phyloP scores from a whole-genome alignment of 176 grass and related monocot genomes.

The Carex cristatella region DNA sequence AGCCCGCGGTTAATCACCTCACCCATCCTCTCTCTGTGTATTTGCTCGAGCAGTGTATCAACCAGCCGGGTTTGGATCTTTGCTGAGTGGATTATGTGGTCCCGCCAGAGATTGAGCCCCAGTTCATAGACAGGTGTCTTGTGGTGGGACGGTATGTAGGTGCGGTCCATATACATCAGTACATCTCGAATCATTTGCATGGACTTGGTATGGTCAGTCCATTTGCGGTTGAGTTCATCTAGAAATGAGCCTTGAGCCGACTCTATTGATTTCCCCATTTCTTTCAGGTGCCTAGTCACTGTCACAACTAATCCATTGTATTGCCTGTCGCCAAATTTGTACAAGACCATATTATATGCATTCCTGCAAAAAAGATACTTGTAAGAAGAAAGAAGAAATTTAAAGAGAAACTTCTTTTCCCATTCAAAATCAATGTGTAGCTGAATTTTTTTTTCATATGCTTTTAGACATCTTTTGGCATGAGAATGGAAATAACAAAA shows the following conservation, averaged over 20 bases:
- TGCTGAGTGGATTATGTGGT: conserved; percentile 42
- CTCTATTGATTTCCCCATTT: conserved; percentile 51
- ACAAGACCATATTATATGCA: conserved; percentile 73
- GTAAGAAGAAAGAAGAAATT: background rate
- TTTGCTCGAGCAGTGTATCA: conserved; percentile 57
- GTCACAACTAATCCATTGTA: conserved; percentile 50
- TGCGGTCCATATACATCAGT: conserved; percentile 83
- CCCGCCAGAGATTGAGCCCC: conserved; percentile 71
- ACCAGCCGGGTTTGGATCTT: conserved; percentile 50
- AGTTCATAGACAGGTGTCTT: conserved; percentile 70
- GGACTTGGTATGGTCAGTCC: conserved; percentile 67
- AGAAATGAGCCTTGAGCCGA: conserved; percentile 51
- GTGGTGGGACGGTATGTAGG: conserved; percentile 44
- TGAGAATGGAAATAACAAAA: background rate
- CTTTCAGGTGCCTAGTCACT: conserved; percentile 60
- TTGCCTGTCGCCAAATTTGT: conserved; percentile 59
- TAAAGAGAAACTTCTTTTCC: background rate
- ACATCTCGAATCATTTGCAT: conserved; percentile 83
- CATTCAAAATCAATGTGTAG: background rate
- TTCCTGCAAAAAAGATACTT: conserved; percentile 40
- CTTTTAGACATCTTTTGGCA: background rate
- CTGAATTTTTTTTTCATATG: background rate
- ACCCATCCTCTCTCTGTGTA: conserved; percentile 58
- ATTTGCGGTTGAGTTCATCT: conserved; percentile 66
- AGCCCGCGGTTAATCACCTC: conserved; percentile 69